Percentiles rank a stretch among this genome's conserved stretches.
phyloP scores from a whole-genome alignment of 192 early-diverging fungal species.

The Umbelopsis isabellina region DNA sequence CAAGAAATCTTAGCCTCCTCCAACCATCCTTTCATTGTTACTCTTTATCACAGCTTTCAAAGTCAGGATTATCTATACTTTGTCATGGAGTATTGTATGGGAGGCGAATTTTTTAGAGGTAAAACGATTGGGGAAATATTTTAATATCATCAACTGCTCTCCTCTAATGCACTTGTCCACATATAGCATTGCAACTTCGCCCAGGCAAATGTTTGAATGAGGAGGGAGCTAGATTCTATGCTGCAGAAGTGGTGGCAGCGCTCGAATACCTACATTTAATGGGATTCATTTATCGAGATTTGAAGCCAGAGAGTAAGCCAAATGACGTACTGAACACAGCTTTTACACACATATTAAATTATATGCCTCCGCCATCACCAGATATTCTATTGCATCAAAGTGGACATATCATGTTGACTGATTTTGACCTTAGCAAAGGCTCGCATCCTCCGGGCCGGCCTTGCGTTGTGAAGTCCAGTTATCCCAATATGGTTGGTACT shows the following conservation, averaged over 20 bases:
- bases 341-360: not conserved
- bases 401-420: slow-evolving; percentile 98
- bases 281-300: slow-evolving; percentile 97
- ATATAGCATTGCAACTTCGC: slow-evolving; percentile 75
- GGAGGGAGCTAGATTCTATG: slow-evolving; percentile 94
- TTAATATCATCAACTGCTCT: not conserved
- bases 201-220: slow-evolving; percentile 90
- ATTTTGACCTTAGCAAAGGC: slow-evolving; percentile 98
- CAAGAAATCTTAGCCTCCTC: slow-evolving; percentile 78
- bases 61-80: slow-evolving; percentile 85
- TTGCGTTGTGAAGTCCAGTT: slow-evolving; percentile 60
- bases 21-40: slow-evolving; percentile 91
- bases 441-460: slow-evolving; percentile 82
- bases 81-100: slow-evolving; percentile 88
- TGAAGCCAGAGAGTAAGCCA: slow-evolving; percentile 94
- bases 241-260: slow-evolving; percentile 93
- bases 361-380: slow-evolving; percentile 30
- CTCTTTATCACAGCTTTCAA: slow-evolving; percentile 88
- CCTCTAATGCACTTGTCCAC: not conserved
- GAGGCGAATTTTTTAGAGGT: slow-evolving; percentile 88
- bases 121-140: not conserved
- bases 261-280: slow-evolving; percentile 96
- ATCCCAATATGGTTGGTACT: slow-evolving; percentile 55
- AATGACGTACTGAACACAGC: slow-evolving; percentile 30
- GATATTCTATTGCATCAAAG: slow-evolving; percentile 91